Evolutionary conservation across 805 yeast species (phyloP), one percentile per base, ranked within the genome.

Genomic region (Hanseniaspora guilliermondii): DNA sequence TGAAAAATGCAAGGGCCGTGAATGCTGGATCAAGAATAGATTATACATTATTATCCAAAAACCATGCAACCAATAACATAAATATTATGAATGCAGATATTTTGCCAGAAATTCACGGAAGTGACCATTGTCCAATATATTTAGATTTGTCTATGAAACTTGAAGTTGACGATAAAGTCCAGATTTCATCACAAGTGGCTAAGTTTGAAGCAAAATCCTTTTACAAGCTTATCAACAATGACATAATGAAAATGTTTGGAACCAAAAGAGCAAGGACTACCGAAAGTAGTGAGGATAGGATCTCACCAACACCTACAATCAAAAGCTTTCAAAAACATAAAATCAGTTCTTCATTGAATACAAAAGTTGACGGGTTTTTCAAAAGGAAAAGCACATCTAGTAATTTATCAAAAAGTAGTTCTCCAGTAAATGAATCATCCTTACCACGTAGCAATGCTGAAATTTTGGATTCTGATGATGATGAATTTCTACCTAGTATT

Each of bases 61-160:
- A 68, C 4, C 53, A 62, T 0, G 39, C 53, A 8, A 63, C 76
- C 1, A 57, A 62, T 3, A 66, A 72, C 44, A 16, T 36, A 3
- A 50, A 50, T 8, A 6, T 50, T 2, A 14, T 50, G 14, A 50
- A 44, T 19, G 74, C 79, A 0, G 66, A 65, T 41, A 85, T 85
- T n/a, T 75, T 85, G 76, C 82, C 87, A 0, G 73, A 73, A 44
- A 61, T 89, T 0, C 70, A 76, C 64, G 98, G 98, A 0, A 87
- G 96, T 0, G 98, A 91, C 65, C 98, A 91, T 67, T 91, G 97
- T 66, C 98, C 98, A 0, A 78, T 87, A 0, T 87, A 66, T 62
- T 74, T 87, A 1, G 97, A 87, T 64, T 62, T 88, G 44, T 68
- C 70, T 38, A 53, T 65, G 7, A 47, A 48, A 4, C 22, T 16